These are phyloP conservation scores for Takakia lepidozioides DNA, from an alignment of 225 moss, liverwort and hornwort species.

Conservation along the genomic window DNA sequence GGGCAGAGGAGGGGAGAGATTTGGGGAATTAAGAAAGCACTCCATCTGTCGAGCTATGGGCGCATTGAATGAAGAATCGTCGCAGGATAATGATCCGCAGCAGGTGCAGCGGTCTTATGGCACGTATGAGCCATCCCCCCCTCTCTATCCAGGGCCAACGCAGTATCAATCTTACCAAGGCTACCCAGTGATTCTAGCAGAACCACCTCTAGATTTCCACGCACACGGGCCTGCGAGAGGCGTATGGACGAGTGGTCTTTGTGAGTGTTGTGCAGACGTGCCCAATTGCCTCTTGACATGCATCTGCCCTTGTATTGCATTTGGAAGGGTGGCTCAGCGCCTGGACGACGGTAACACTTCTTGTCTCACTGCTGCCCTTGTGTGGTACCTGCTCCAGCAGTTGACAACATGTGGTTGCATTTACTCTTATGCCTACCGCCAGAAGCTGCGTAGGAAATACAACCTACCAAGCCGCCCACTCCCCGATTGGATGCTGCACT, in stretches of 20 bases:
- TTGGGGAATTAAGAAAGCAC: too few species aligned
- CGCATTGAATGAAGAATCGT: slow-evolving; percentile 11
- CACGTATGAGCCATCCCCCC: slow-evolving; percentile 1
- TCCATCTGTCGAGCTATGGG: too few species aligned
- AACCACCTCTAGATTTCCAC: slow-evolving; percentile 28
- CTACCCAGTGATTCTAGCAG: slow-evolving; percentile 29
- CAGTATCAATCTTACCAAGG: slow-evolving; percentile 10
- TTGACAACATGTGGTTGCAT: slow-evolving; percentile 64
- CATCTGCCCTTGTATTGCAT: slow-evolving; percentile 85
- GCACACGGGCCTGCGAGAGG: slow-evolving; percentile 4
- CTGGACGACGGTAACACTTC: slow-evolving; percentile 74
- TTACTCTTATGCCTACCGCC: slow-evolving; percentile 72
- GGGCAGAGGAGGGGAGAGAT: too few species aligned
- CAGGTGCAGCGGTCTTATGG: slow-evolving; percentile 19
- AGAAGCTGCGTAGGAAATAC: slow-evolving; percentile 57
- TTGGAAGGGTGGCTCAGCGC: slow-evolving; percentile 74
- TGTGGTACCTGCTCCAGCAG: slow-evolving; percentile 86
- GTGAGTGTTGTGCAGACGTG: slow-evolving; percentile 61
- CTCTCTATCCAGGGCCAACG: too few species aligned
- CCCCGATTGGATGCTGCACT: slow-evolving; percentile 75
- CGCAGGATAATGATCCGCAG: slow-evolving; percentile 6
- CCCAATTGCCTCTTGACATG: slow-evolving; percentile 71
- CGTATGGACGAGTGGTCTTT: slow-evolving; percentile 75
- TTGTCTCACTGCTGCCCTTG: slow-evolving; percentile 70
- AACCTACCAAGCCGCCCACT: slow-evolving; percentile 59